Evolutionary conservation across 257 asterid genomes (phyloP).

Genomic region (Nicotiana tomentosiformis): DNA sequence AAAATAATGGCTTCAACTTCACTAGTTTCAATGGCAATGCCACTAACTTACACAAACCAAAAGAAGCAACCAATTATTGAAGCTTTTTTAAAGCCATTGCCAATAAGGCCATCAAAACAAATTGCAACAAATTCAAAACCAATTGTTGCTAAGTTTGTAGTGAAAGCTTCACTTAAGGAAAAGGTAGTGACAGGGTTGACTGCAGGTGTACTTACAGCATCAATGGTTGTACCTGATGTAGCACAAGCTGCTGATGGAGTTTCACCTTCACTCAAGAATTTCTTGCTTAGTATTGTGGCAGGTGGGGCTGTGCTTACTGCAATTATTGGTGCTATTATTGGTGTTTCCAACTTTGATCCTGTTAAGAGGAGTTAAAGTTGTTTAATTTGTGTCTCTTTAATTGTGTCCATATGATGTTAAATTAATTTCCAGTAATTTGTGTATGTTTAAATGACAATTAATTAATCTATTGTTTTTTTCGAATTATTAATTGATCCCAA

Average conservation of each 20-base stretch:
- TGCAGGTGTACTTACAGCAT: conserved; percentile 67
- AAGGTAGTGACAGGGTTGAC: conserved; percentile 57
- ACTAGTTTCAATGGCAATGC: conserved; percentile 62
- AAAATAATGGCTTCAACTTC: conserved; percentile 65
- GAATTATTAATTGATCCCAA: no score
- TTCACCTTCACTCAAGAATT: conserved; percentile 77
- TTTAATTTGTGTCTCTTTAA: conserved; percentile 16
- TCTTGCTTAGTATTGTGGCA: conserved; percentile 70
- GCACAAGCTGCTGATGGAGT: conserved; percentile 65
- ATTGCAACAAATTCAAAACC: conserved; percentile 22
- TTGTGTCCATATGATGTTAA: background rate
- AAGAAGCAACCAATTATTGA: conserved; percentile 31
- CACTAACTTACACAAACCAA: conserved; percentile 42
- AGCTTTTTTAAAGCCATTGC: conserved; percentile 51
- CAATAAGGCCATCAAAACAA: conserved; percentile 36
- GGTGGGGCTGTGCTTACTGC: conserved; percentile 68
- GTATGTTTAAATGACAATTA: background rate
- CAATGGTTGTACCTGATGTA: conserved; percentile 59
- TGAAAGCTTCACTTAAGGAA: conserved; percentile 65
- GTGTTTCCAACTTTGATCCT: conserved; percentile 82
- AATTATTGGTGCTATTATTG: conserved; percentile 57
- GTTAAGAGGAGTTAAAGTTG: conserved; percentile 54
- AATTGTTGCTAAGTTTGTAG: conserved; percentile 31
- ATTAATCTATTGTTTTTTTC: background rate
- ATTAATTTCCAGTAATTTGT: background rate